phyloP scores from a whole-genome alignment of 176 grass and related monocot genomes.

The Rhynchospora pubera region DNA sequence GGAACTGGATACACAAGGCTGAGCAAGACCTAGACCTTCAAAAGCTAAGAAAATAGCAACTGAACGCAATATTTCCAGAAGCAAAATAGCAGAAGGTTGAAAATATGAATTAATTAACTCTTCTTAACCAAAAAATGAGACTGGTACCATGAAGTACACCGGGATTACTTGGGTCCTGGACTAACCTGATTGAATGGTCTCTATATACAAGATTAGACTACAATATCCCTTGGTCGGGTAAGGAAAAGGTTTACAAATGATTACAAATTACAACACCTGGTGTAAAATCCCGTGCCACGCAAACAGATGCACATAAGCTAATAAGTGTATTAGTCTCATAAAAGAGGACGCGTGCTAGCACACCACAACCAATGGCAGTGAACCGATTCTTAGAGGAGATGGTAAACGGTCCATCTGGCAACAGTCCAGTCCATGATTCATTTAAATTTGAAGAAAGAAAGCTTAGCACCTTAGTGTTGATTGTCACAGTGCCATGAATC shows the following conservation, averaged over 20 bases:
- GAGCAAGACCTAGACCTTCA: background rate
- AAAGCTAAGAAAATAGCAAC: background rate
- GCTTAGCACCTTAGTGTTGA: background rate
- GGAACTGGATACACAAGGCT: background rate
- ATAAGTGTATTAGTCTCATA: background rate
- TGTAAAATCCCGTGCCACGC: background rate
- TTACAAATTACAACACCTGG: background rate
- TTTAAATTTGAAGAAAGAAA: background rate
- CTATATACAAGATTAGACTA: background rate
- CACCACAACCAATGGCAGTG: slow-evolving; percentile 26
- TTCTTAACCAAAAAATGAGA: background rate
- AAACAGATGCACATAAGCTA: slow-evolving; percentile 19
- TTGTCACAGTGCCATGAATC: background rate
- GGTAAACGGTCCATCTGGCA: background rate
- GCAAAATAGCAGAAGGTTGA: background rate
- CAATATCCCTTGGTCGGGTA: background rate
- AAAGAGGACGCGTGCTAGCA: slow-evolving; percentile 2
- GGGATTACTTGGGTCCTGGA: background rate
- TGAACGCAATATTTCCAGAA: background rate
- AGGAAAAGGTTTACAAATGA: background rate
- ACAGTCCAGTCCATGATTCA: slow-evolving; percentile 6
- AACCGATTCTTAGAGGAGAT: slow-evolving; percentile 28
- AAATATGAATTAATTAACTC: background rate
- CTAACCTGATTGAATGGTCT: background rate
- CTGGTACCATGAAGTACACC: background rate